Evolutionary conservation across 768 basidiomycete genomes (phyloP), one percentile per base, ranked within the genome.

Genomic region (Phlebiopsis gigantea): DNA sequence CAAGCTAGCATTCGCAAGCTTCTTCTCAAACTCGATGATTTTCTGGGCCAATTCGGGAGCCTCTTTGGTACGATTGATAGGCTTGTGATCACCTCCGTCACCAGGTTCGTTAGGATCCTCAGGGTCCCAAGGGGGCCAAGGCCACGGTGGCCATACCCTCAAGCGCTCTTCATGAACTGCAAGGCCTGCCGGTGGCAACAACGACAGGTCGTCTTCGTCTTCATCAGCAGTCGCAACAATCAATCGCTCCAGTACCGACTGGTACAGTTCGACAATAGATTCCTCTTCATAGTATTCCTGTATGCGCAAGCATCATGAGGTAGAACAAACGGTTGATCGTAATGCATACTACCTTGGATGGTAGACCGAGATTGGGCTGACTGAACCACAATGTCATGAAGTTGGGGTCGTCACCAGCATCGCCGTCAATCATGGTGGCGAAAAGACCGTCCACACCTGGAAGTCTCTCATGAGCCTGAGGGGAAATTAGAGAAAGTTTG

Each of bases 221-320:
- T 79, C 75, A 17, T 80, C 75, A 31, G 80, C 79, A 4, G 94
- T 71, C 4, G 79, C 73, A 21, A 77, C 61, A 24, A 98, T 77
- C 15, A 96, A 74, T 19, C 80, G 77, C 62, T 85, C 81, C 19
- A 94, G 72, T 22, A 90, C 84, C 42, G 74, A 71, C 56, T 78
- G 75, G 69, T 97, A 97, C 15, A 88, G 68, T n/a, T 79, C 75
- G n/a, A 82, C 70, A 34, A 91, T 79, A 0, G 74, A 69, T 54
- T 83, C 75, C 46, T 98, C 95, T 53, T 86, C 80, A 69, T 92
- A 98, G 69, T 98, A 97, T 73, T 95, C 93, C 87, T 93, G 61
- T 9, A 10, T 17, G 8, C n/a, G 15, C 39, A 56, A 34, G 22
- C 52, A 44, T 49, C 57, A n/a, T n/a, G n/a, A 43, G 14, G 24